Evolutionary conservation across 78 protist species (phyloP).

Genomic region (Protostelium mycophagum): DNA sequence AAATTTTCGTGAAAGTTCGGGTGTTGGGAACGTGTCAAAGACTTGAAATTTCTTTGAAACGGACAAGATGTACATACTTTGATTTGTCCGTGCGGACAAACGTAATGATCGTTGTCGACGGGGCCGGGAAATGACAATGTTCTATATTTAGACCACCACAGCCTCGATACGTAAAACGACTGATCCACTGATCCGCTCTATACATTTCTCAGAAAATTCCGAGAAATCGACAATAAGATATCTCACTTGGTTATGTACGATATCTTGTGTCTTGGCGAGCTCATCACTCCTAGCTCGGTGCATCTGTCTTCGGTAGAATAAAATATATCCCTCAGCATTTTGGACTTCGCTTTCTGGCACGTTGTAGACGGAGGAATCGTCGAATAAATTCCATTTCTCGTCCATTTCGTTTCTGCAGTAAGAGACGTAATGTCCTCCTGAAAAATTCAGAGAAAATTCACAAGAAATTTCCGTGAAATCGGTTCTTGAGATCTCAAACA

Average conservation of each 20-base stretch:
- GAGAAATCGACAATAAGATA: neutral
- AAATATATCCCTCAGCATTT: slow-evolving; percentile 30
- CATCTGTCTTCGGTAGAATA: slow-evolving; percentile 29
- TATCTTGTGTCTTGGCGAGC: neutral
- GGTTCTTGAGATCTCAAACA: neutral
- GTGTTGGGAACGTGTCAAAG: too few species aligned
- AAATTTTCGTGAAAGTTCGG: too few species aligned
- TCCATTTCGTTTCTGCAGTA: slow-evolving; percentile 2
- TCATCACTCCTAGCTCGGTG: neutral
- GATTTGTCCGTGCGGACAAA: slow-evolving; percentile 2
- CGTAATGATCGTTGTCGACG: neutral
- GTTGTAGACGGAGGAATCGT: slow-evolving; percentile 12
- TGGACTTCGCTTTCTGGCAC: neutral
- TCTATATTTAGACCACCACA: neutral
- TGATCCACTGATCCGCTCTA: neutral
- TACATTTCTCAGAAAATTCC: too few species aligned
- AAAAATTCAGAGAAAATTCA: too few species aligned
- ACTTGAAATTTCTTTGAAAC: too few species aligned
- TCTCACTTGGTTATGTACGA: neutral
- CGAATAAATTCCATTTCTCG: slow-evolving; percentile 42
- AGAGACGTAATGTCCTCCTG: slow-evolving; percentile 72
- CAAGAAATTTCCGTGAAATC: too few species aligned
- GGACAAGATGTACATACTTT: neutral
- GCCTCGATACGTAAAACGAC: neutral
- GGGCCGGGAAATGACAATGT: neutral